Evolutionary conservation across 2,329 filamentous ascomycete species (phyloP), one percentile per base, ranked within the genome.

Genomic region (Aureobasidium sp.): DNA sequence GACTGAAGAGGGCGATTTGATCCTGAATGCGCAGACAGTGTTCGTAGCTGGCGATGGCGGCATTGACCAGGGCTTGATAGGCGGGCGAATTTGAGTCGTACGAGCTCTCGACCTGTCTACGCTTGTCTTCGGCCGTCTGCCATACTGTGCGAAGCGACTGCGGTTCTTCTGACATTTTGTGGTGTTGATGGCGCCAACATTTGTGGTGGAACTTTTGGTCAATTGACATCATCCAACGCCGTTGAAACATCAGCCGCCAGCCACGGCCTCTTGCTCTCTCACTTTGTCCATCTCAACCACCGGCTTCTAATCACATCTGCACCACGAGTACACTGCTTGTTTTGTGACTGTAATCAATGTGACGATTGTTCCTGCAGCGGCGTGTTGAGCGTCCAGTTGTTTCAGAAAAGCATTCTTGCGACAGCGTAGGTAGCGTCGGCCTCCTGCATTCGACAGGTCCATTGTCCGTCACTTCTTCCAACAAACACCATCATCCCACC

Each of bases 1-100:
- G 81, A 67, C 91, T 96, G 81, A 97, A 97, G 59, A 99, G 79
- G 0, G 89, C 87, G 30, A 94, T 79, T 63, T 85, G 81, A 66
- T 84, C 79, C 65, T 90, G 84, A 61, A 89, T 83, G 63, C 83
- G 78, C 62, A 88, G 79, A 73, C 89, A 92, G 72, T 88, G 80
- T 69, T 88, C 80, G 75, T 96, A 93, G 59, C 85, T 82, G 65
- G 82, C 75, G 67, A 96, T 84, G 44, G 89, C 84, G 42, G 80
- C 75, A 63, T 79, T 78, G 67, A 96, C 81, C 68, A 85, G 85
- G 66, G 87, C 81, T 70, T 85, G 84, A 76, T 88, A 93, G 61
- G 78, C 74, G 37, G 85, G 77, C 29, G 84, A 85, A 66, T 83
- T 88, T 62, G 83, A 82, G 70, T 89, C 83, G 67, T 81, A 82